Base-by-base conservation (phyloP, 2,329 filamentous ascomycete species). In the Aspergillus fumigatiaffinis region DNA sequence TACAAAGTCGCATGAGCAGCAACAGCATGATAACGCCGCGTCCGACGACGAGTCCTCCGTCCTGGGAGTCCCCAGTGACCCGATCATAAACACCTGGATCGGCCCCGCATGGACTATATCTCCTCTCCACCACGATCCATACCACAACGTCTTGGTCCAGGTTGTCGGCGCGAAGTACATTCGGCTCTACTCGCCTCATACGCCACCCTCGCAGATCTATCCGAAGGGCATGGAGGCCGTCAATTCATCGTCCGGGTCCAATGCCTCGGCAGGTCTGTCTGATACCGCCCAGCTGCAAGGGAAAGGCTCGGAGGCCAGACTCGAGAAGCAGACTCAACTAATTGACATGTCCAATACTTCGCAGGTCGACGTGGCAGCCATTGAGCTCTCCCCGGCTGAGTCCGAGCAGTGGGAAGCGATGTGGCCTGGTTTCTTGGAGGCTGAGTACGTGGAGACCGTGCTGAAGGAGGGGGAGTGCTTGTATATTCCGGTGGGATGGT, bases 321-420 rank as follows among this genome's bases (percentile, higher is more conserved):
- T 51, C 14, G 51, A 59, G 20, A 47, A 59, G 32, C 52, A 57
- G 10, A 42, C 61, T 7, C 68, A 66, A 44, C 54, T 65, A 0
- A 86, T 97, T 23, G 88, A 95, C 71, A 97, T 97, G 92, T 87
- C 85, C 21, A 99, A 99, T 70, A 97, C 93, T 1, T 95, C 91
- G 53, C 70, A 77, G 42, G 77, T 96, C 10, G 93, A 97, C 68
- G 74, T 97, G 1, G 89, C 88, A 1, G 80, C 85, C 28, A 71
- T 91, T 50, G 83, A 90, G 73, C 84, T 78, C 20, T 78, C 76
- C 1, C 72, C 77, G 2, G 73, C 75, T 8, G 70, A 78, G 57
- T 64, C 68, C 51, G 66, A 76, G 52, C 75, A 72, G 46, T 78
- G 75, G 72, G 74, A 77, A n/a, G 68, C 69, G 17, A 64, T 72